phyloP scores from a whole-genome alignment of 2,329 filamentous ascomycete genomes.

The Rutstroemia sp. region DNA sequence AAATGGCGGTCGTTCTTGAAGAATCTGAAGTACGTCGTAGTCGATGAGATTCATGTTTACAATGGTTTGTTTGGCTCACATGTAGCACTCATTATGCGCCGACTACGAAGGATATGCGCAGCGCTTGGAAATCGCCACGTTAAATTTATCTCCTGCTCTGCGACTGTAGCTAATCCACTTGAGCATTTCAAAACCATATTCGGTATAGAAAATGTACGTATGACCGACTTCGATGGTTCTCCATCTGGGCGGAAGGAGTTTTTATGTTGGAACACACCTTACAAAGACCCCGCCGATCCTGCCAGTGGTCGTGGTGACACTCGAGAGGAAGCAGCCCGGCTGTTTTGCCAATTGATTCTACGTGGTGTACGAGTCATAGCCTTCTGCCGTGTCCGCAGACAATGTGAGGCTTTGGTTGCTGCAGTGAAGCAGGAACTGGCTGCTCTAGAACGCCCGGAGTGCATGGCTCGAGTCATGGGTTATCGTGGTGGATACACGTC shows the following conservation, averaged over 20 bases:
- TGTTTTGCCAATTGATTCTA: conserved; percentile 86
- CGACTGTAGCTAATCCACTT: conserved; percentile 87
- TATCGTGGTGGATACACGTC: conserved; percentile 94
- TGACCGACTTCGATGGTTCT: conserved; percentile 88
- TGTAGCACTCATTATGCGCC: conserved; percentile 88
- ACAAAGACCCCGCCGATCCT: conserved; percentile 80
- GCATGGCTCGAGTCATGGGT: conserved; percentile 78
- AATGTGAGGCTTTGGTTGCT: conserved; percentile 77
- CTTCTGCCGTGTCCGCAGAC: conserved; percentile 80
- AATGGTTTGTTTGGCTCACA: conserved; percentile 93
- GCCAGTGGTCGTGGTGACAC: conserved; percentile 78
- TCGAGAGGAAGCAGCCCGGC: conserved; percentile 74
- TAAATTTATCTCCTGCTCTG: conserved; percentile 92
- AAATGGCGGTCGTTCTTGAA: conserved; percentile 83
- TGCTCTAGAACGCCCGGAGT: conserved; percentile 64
- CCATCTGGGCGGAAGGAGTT: conserved; percentile 92
- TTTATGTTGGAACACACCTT: conserved; percentile 95
- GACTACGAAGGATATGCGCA: conserved; percentile 79
- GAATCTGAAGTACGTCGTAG: conserved; percentile 84
- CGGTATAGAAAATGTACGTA: conserved; percentile 68
- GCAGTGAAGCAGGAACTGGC: conserved; percentile 74
- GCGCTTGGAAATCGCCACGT: conserved; percentile 79
- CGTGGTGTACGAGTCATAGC: conserved; percentile 87
- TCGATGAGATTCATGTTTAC: conserved; percentile 91
- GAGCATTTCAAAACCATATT: conserved; percentile 95